Evolutionary conservation across 371 early-diverging fungal genomes (phyloP), one percentile per base, ranked within the genome.

Genomic region (Chytridium lagenaria): DNA sequence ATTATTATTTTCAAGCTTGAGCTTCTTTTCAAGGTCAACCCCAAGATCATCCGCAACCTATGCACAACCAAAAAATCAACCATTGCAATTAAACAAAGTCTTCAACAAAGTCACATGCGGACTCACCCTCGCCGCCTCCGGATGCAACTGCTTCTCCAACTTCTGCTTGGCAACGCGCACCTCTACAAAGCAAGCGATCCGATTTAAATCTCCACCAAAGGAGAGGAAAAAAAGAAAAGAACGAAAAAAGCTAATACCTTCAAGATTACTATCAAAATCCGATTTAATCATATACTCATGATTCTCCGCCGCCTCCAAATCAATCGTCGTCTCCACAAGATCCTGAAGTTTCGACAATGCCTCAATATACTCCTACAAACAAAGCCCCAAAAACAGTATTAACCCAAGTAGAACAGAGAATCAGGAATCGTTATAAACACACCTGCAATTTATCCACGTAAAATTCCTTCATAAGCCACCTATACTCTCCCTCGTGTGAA

Each of bases 241-340:
- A n/a, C 28, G 34, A 1, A 38, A 33, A 19, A 38, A 22, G 12
- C 49, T 10, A 61, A 33, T 80, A 92, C 93, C 87, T 85, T 92
- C 86, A 63, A 97, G 78, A 0, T 83, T 86, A 33, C 85, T 85
- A 80, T 96, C 94, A 78, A 92, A 92, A 40, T 93, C 92, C 0
- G 97, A 83, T 50, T 92, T 92, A 70, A 98, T 90, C n/a, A 92
- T 79, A 74, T 92, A 97, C 75, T 96, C 93, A 78, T 98, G 97
- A 63, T 86, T 80, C 40, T 95, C 95, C 0, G 91, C 87, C 1
- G 94, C 93, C 5, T 90, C 90, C 28, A 98, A 80, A 80, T 98
- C 99, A 64, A 98, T 90, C 0, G 95, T 94, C 0, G 91, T 90
- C 71, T 95, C 98, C 1, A 98, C 93, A 70, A 95, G 76, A 49